A percentile compares a stretch with the other conserved stretches of the same genome.
These are phyloP conservation scores for Tolypocladium guangdongense DNA, from an alignment of 2,329 filamentous ascomycete species.

Conservation along the genomic window DNA sequence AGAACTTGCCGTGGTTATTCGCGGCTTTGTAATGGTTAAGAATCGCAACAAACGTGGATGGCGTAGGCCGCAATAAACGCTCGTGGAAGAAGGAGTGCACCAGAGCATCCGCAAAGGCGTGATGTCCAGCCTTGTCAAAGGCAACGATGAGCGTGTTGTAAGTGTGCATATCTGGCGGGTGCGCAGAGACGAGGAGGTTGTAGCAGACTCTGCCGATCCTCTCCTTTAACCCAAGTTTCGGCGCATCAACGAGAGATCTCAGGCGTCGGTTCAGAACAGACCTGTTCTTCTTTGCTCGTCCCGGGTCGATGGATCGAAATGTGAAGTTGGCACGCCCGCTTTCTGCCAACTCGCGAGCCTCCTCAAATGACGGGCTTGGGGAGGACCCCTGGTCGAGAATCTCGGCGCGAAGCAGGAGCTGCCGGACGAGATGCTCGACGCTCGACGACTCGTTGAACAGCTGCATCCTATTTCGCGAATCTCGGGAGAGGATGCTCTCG, in stretches of 20 bases:
- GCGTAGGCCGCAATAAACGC: slow-evolving; percentile 34
- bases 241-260: slow-evolving; percentile 15
- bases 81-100: slow-evolving; percentile 37
- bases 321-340: slow-evolving; percentile 11
- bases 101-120: slow-evolving; percentile 40
- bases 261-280: slow-evolving; percentile 17
- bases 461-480: slow-evolving; percentile 13
- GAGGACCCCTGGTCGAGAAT: slow-evolving; percentile 9
- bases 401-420: slow-evolving; percentile 17
- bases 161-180: slow-evolving; percentile 55
- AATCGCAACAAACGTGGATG: slow-evolving; percentile 36
- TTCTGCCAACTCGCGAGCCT: slow-evolving; percentile 14
- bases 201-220: slow-evolving; percentile 39
- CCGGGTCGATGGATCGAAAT: slow-evolving; percentile 16
- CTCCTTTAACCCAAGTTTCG: slow-evolving; percentile 17
- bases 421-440: slow-evolving; percentile 15
- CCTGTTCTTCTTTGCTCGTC: slow-evolving; percentile 13
- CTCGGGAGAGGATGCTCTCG: slow-evolving; percentile 8
- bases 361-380: slow-evolving; percentile 16
- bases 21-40: slow-evolving; percentile 37
- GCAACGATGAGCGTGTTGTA: slow-evolving; percentile 61
- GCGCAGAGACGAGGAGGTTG: slow-evolving; percentile 52
- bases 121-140: slow-evolving; percentile 42
- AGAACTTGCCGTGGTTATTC: slow-evolving; percentile 30
- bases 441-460: slow-evolving; percentile 15